Conservation (phyloP, 345 rosid genomes). For the Gossypium turneri region DNA sequence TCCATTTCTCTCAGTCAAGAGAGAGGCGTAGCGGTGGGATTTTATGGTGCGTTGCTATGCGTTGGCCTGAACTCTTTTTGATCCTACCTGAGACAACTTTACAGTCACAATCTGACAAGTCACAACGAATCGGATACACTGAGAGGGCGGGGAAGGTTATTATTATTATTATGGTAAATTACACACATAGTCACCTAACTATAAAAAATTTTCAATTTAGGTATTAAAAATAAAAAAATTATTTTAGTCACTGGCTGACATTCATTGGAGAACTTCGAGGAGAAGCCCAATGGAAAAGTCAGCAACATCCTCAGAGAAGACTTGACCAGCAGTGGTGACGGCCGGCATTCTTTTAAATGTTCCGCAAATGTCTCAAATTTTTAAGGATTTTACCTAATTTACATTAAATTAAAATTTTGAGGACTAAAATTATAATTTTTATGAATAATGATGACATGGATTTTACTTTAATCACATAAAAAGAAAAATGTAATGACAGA, state of each 20-base stretch:
- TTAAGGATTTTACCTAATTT: no score
- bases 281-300: slow-evolving; percentile 35
- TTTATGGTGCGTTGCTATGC: neutral
- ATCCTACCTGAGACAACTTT: neutral
- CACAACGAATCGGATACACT: neutral
- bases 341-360: slow-evolving; percentile 32
- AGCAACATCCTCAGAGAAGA: slow-evolving; percentile 39
- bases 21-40: neutral
- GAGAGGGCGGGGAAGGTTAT: no score
- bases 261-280: slow-evolving; percentile 31
- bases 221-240: no score
- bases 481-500: no score
- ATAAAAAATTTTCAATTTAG: no score
- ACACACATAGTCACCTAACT: no score
- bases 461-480: no score
- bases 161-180: no score
- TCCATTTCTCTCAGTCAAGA: slow-evolving; percentile 24
- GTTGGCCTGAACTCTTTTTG: neutral
- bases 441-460: no score
- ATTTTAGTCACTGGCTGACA: slow-evolving; percentile 24
- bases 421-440: no score
- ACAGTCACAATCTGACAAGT: neutral
- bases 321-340: slow-evolving; percentile 34
- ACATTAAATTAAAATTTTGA: no score
- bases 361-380: no score